Conservation (phyloP, 2,329 filamentous ascomycete species). For the Neocatenulostroma microsporum region DNA sequence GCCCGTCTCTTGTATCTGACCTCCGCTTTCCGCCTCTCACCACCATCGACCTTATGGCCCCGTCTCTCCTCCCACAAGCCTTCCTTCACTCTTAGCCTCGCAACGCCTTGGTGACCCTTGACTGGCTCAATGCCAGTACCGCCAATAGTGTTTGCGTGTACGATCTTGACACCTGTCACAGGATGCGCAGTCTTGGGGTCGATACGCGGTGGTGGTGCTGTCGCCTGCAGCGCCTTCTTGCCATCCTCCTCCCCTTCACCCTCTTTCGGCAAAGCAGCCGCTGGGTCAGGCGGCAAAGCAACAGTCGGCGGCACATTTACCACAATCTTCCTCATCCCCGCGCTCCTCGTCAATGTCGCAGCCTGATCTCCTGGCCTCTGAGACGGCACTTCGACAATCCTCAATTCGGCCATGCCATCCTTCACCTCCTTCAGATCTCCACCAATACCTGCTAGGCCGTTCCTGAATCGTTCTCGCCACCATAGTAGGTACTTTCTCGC, state of each 20-base stretch:
- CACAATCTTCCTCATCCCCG: slow-evolving; percentile 50
- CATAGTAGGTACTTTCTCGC: slow-evolving; percentile 74
- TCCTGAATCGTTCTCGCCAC: slow-evolving; percentile 79
- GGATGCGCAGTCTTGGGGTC: slow-evolving; percentile 38
- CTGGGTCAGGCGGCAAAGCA: slow-evolving; percentile 39
- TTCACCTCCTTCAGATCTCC: slow-evolving; percentile 73
- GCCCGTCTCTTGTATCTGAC: slow-evolving; percentile 79
- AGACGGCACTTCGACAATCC: slow-evolving; percentile 49
- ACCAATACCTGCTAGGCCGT: slow-evolving; percentile 69
- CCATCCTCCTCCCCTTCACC: slow-evolving; percentile 26
- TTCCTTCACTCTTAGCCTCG: slow-evolving; percentile 63
- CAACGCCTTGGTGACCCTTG: slow-evolving; percentile 54
- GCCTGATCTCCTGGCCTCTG: slow-evolving; percentile 19
- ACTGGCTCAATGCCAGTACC: slow-evolving; percentile 67
- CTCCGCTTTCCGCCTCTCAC: slow-evolving; percentile 81
- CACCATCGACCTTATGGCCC: slow-evolving; percentile 90
- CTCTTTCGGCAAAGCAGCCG: slow-evolving; percentile 46
- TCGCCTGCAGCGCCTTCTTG: slow-evolving; percentile 8
- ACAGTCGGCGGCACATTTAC: slow-evolving; percentile 48
- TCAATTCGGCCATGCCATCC: slow-evolving; percentile 51
- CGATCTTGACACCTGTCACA: slow-evolving; percentile 59
- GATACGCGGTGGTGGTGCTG: slow-evolving; percentile 13
- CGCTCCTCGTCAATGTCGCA: slow-evolving; percentile 46
- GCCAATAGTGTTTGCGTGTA: slow-evolving; percentile 59
- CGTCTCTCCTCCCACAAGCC: slow-evolving; percentile 87